phyloP scores from a whole-genome alignment of 2,329 filamentous ascomycete genomes.

The Cercospora zeae-maydis region DNA sequence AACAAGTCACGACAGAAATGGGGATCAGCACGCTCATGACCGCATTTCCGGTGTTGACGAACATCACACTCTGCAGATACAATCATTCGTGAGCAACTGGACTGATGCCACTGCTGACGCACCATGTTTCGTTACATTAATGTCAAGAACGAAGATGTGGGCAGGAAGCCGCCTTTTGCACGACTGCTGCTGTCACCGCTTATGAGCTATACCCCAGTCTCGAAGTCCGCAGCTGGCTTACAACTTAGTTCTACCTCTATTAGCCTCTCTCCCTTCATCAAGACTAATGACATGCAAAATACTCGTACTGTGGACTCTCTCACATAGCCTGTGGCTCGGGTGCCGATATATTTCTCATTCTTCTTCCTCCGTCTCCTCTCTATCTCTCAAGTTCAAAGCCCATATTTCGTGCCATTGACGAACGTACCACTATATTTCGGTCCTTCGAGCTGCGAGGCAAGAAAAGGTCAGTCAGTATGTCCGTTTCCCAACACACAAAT shows the following conservation, averaged over 20 bases:
- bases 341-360: not conserved
- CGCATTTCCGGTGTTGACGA: not conserved
- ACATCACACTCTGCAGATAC: not conserved
- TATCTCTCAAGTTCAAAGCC: not conserved
- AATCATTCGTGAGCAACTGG: too few species aligned
- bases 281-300: not conserved
- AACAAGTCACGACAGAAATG: not conserved
- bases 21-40: not conserved
- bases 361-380: not conserved
- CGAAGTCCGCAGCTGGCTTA: not conserved
- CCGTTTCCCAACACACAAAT: not conserved
- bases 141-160: too few species aligned
- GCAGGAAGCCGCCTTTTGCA: too few species aligned
- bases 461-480: not conserved
- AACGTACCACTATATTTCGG: slow-evolving; percentile 22
- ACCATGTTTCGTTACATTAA: too few species aligned
- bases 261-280: not conserved
- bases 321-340: not conserved
- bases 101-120: too few species aligned
- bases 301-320: not conserved
- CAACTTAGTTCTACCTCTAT: not conserved
- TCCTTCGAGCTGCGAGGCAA: slow-evolving; percentile 11
- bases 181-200: not conserved
- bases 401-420: slow-evolving; percentile 22
- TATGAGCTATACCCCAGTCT: not conserved